Evolutionary conservation across 805 yeast genomes (phyloP).

Genomic region (Teunomyces gatunensis): DNA sequence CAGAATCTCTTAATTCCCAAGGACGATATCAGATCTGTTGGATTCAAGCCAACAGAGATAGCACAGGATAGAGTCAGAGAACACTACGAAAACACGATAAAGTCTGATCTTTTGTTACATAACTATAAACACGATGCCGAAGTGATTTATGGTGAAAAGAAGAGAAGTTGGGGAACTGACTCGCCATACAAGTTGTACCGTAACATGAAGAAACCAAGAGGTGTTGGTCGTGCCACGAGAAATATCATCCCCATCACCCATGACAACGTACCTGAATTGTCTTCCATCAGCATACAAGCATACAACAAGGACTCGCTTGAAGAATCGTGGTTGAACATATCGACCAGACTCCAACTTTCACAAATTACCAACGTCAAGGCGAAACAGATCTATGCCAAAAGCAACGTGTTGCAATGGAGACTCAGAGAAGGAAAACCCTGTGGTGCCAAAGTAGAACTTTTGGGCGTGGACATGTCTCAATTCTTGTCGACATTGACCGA

Average conservation of each 20-base stretch:
- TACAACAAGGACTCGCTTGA: constrained; percentile 71
- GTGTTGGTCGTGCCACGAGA: constrained; percentile 70
- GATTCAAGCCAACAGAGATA: constrained; percentile 70
- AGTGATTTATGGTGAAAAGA: constrained; percentile 60
- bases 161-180: constrained; percentile 80
- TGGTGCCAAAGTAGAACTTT: constrained; percentile 81
- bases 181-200: constrained; percentile 90
- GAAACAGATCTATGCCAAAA: constrained; percentile 63
- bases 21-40: constrained; percentile 77
- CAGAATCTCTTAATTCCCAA: constrained; percentile 64
- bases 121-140: constrained; percentile 66
- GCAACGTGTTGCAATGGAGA: constrained; percentile 83
- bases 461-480: constrained; percentile 81
- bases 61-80: constrained; percentile 77
- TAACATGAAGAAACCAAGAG: constrained; percentile 71
- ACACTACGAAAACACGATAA: constrained; percentile 70
- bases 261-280: constrained; percentile 69
- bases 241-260: constrained; percentile 67
- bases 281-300: constrained; percentile 69
- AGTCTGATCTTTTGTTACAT: constrained; percentile 74
- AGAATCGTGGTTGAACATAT: constrained; percentile 67
- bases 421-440: constrained; percentile 83
- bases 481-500: constrained; percentile 85
- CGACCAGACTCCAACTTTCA: constrained; percentile 77
- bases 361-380: constrained; percentile 95